These are phyloP conservation scores for Colletotrichum godetiae DNA, from an alignment of 2,329 filamentous ascomycete species.

Conservation along the genomic window DNA sequence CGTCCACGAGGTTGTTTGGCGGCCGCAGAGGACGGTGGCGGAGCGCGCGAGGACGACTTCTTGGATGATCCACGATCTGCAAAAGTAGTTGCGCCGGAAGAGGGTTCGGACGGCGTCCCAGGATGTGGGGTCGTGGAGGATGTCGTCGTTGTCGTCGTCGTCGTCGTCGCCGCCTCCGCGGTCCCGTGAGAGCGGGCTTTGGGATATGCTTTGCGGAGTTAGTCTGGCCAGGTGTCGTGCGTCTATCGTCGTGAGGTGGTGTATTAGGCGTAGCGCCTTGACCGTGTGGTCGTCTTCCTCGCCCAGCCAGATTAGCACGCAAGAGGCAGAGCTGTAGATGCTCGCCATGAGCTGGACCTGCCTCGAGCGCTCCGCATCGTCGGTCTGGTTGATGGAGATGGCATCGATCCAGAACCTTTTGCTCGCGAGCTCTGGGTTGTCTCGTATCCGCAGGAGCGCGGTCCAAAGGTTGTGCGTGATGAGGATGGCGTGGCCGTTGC, in stretches of 20 bases:
- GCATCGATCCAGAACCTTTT: conserved; percentile 33
- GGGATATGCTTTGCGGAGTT: neutral
- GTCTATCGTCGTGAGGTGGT: neutral
- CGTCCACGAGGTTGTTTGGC: neutral
- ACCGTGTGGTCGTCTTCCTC: conserved; percentile 11
- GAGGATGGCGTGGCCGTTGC: neutral
- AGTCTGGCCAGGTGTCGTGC: neutral
- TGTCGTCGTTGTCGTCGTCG: neutral
- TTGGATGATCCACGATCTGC: conserved; percentile 37
- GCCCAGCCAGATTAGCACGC: conserved; percentile 31
- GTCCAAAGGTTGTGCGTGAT: neutral
- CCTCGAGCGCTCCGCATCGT: conserved; percentile 32
- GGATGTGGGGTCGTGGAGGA: neutral
- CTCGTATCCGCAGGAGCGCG: neutral
- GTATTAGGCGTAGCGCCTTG: neutral
- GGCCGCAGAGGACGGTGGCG: conserved; percentile 28
- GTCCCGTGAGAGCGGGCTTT: neutral
- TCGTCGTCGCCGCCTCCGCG: neutral
- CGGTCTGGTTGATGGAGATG: conserved; percentile 35
- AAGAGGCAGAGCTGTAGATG: conserved; percentile 32
- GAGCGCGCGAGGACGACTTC: conserved; percentile 33
- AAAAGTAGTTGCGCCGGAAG: conserved; percentile 32
- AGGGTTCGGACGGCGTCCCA: conserved; percentile 18
- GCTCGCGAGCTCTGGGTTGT: neutral
- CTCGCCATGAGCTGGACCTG: conserved; percentile 35